Evolutionary conservation across 192 early-diverging fungal genomes (phyloP).

Genomic region (Rhizophagus prolifer): DNA sequence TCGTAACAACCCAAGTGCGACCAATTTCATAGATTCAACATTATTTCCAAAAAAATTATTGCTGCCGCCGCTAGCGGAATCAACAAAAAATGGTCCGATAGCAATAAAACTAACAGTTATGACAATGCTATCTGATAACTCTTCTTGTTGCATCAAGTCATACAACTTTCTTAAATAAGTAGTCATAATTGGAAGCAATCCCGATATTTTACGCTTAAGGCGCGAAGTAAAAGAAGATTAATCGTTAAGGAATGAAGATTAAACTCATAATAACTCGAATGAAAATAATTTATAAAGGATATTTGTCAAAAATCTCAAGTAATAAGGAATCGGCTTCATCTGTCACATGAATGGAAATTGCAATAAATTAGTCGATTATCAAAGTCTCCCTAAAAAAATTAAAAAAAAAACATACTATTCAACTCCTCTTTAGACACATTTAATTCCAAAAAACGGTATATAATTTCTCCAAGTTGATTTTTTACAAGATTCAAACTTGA

Average conservation of each 20-base stretch:
- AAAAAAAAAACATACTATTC: slow-evolving; percentile 19
- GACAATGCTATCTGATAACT: slow-evolving; percentile 47
- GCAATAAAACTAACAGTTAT: slow-evolving; percentile 49
- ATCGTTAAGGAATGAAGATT: background rate
- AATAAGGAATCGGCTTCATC: slow-evolving; percentile 14
- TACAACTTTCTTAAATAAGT: slow-evolving; percentile 27
- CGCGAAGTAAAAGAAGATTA: slow-evolving; percentile 10
- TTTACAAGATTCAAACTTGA: slow-evolving; percentile 29
- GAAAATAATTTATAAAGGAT: slow-evolving; percentile 14
- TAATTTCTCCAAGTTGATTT: slow-evolving; percentile 23
- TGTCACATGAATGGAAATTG: background rate
- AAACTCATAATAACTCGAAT: background rate
- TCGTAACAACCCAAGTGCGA: slow-evolving; percentile 32
- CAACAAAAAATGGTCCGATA: slow-evolving; percentile 53
- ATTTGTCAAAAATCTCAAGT: slow-evolving; percentile 17
- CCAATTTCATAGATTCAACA: slow-evolving; percentile 34
- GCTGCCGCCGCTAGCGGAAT: slow-evolving; percentile 29
- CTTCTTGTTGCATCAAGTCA: slow-evolving; percentile 34
- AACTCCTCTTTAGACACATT: slow-evolving; percentile 8
- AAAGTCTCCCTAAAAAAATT: background rate
- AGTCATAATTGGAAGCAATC: slow-evolving; percentile 20
- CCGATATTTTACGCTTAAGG: slow-evolving; percentile 13
- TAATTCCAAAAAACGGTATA: slow-evolving; percentile 23
- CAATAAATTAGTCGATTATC: background rate
- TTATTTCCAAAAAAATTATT: slow-evolving; percentile 32